Evolutionary conservation across 1,139 yeast genomes (phyloP).

Genomic region (Entelexis sorbosivorans): DNA sequence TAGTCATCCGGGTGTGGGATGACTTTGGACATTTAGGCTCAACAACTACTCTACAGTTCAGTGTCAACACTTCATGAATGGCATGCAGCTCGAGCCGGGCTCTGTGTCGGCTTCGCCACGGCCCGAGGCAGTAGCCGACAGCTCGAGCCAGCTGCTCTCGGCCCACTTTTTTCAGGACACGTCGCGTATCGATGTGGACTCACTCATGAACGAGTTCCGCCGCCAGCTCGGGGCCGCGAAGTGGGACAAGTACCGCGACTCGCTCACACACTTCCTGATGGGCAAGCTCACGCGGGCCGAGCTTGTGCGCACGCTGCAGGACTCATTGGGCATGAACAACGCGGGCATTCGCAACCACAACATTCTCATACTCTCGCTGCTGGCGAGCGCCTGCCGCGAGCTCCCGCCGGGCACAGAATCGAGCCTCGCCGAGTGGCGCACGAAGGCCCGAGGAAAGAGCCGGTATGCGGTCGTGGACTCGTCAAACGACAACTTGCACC

Average conservation of each 20-base stretch:
- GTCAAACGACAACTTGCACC: conserved; percentile 22
- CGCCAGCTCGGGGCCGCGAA: conserved; percentile 48
- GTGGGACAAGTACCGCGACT: conserved; percentile 82
- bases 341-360: conserved; percentile 50
- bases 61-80: conserved; percentile 8
- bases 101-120: conserved; percentile 9
- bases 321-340: conserved; percentile 44
- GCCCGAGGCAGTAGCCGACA: neutral
- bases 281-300: conserved; percentile 67
- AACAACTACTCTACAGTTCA: neutral
- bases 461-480: conserved; percentile 22
- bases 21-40: neutral
- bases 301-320: conserved; percentile 45
- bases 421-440: conserved; percentile 33
- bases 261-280: conserved; percentile 61
- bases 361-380: conserved; percentile 63
- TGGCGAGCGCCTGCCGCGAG: conserved; percentile 75
- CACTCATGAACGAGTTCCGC: conserved; percentile 63
- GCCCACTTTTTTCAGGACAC: conserved; percentile 16
- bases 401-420: conserved; percentile 49
- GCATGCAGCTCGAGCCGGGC: conserved; percentile 6
- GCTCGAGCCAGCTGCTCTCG: conserved; percentile 1
- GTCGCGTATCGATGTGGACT: conserved; percentile 54
- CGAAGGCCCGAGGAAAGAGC: conserved; percentile 24
- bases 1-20: neutral